These are phyloP conservation scores for Sugiyamaella xylanicola DNA, from an alignment of 1,139 yeast genomes.

Conservation along the genomic window DNA sequence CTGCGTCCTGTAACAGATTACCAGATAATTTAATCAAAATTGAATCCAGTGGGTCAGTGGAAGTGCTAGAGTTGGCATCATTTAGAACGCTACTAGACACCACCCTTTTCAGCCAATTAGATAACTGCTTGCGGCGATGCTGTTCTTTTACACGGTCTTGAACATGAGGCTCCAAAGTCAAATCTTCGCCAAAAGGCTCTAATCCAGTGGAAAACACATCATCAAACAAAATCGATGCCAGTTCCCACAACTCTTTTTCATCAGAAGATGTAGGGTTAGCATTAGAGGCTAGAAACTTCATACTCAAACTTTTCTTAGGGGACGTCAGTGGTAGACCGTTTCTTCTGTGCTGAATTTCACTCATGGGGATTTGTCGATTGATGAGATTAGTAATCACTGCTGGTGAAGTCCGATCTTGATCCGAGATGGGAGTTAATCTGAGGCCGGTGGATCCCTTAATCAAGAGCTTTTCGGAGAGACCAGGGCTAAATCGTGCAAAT, in stretches of 20 bases:
- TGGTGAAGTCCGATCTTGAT: neutral
- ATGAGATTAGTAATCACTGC: constrained; percentile 2
- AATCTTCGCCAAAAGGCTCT: constrained; percentile 23
- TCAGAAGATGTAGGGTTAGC: constrained; percentile 14
- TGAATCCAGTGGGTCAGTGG: constrained; percentile 46
- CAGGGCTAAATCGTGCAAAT: constrained; percentile 30
- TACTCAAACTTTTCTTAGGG: constrained; percentile 26
- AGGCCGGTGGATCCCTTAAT: constrained; percentile 4
- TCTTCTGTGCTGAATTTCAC: constrained; percentile 21
- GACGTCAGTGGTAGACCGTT: constrained; percentile 26
- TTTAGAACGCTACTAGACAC: constrained; percentile 51
- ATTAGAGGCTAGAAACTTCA: constrained; percentile 24
- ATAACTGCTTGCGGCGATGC: constrained; percentile 51
- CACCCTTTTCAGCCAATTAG: constrained; percentile 60
- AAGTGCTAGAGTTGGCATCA: constrained; percentile 29
- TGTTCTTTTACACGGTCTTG: constrained; percentile 43
- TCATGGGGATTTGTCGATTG: constrained; percentile 7
- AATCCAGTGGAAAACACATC: constrained; percentile 38
- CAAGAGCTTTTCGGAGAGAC: constrained; percentile 25
- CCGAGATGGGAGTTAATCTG: constrained; percentile 2
- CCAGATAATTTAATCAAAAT: constrained; percentile 57
- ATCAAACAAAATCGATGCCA: constrained; percentile 65
- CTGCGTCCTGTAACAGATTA: constrained; percentile 64
- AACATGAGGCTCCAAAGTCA: constrained; percentile 26
- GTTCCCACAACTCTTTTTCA: constrained; percentile 47